Base-by-base conservation (phyloP, 495 filamentous ascomycete genomes). In the Penicillium mononematosum region DNA sequence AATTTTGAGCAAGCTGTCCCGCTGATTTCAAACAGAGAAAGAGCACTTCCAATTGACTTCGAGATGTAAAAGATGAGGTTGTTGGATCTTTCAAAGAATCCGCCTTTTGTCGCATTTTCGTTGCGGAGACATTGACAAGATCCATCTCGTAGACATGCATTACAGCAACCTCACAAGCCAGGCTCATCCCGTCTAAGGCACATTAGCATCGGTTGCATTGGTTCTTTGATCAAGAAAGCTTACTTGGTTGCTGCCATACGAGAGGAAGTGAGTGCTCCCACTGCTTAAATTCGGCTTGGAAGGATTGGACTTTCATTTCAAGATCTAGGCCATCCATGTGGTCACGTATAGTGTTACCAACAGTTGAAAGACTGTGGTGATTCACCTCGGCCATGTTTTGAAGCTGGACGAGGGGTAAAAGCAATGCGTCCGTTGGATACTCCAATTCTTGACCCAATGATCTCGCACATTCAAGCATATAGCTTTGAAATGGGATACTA, bases 141-240 rank as follows among this genome's bases (percentile, higher is more conserved):
- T 25, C 22, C 44, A 45, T 45, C 44, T 45, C 44, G 20, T 24
- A 45, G 14, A 45, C 44, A 45, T 45, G 44, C 44, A 45, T 45
- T 12, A 24, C 17, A 14, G 44, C 44, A 27, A 27, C 11, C 12
- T 45, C 22, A 16, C 22, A 29, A 6, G 44, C 44, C 14, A 45
- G 44, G 22, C 25, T 10, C 12, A 45, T 22, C 19, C 10, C 44
- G 10, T 45, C 44, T 45, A 16, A 9, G 17, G 14, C 22, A 25
- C 14, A 16, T 45, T 45, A 45, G 14, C 14, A 45, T n/a, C 9
- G 12, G 22, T 29, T 27, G 10, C 22, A 45, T 45, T 6, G 12
- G 14, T 7, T 5, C n/a, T 45, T 27, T 22, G 44, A 22, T 14
- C 24, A n/a, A 45, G 14, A 7, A 11, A 45, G 27, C 44, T 45